Evolutionary conservation across 2,329 filamentous ascomycete species (phyloP), one percentile per base, ranked within the genome.

Genomic region (Metarhizium album): DNA sequence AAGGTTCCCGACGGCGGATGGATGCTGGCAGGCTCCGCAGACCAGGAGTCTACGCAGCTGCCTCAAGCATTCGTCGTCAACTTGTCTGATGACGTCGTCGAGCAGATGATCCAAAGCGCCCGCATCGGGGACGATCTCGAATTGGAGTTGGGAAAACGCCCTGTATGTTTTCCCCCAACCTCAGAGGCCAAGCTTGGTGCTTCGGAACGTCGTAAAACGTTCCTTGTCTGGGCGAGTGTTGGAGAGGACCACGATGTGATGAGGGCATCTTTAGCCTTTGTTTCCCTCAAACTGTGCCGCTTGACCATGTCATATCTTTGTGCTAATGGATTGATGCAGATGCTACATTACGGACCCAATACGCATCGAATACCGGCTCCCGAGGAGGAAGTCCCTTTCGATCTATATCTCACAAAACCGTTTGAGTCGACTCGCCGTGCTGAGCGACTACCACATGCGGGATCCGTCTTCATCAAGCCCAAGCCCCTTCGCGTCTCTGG

Each of bases 31-130:
- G 72, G 73, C 66, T 70, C 74, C 55, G 67, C 73, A 56, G 59
- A 59, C 42, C 70, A 71, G 48, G 62, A 67, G 50, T 67, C 70
- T 48, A 64, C 68, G 52, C 66, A 77, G 37, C 76, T 75, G 8
- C 68, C 70, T 29, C 78, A 82, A 59, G 77, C 76, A 31, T 79
- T 84, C 60, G 73, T 77, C 55, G 67, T 84, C 51, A 74, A 70
- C n/a, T 66, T 84, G 54, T 74, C 70, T 58, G 74, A 82, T 61
- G 70, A 69, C 61, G 70, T 80, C 48, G 76, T 84, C 58, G 77
- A 82, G 62, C 73, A 79, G 54, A 78, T 84, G 74, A 82, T 84
- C 57, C 72, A 72, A 63, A 79, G 75, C 59, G 73, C 78, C 38
- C 75, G 76, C 59, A 72, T 74, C 67, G 79, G 78, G 47, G 72